phyloP scores from a whole-genome alignment of 495 filamentous ascomycete genomes.

The Hypoxylon trugodes region DNA sequence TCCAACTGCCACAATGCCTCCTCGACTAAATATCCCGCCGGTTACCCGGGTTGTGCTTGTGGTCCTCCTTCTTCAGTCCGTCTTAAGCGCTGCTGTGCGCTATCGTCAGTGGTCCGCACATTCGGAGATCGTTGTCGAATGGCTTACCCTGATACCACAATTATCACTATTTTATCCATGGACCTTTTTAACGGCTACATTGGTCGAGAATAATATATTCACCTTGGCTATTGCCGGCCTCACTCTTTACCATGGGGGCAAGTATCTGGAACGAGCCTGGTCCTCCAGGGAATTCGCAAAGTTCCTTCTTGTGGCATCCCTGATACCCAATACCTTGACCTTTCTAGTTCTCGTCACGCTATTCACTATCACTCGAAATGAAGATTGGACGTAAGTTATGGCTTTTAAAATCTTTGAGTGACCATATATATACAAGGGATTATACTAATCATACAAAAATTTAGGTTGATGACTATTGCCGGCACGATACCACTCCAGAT shows the following conservation, averaged over 20 bases:
- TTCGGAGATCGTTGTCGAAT: constrained; percentile 74
- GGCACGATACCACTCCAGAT: constrained; percentile 90
- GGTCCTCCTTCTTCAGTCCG: constrained; percentile 75
- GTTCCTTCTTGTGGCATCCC: constrained; percentile 78
- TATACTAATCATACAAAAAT: constrained; percentile 29
- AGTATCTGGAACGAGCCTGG: constrained; percentile 97
- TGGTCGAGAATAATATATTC: constrained; percentile 94
- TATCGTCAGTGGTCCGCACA: constrained; percentile 68
- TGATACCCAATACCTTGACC: constrained; percentile 81
- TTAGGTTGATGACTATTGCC: constrained; percentile 77
- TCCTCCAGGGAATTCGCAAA: constrained; percentile 90
- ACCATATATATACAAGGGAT: not conserved
- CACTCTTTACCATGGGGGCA: constrained; percentile 91
- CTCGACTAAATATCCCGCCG: constrained; percentile 91
- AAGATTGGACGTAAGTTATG: constrained; percentile 70
- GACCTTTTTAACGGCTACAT: constrained; percentile 85
- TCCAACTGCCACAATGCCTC: constrained; percentile 65
- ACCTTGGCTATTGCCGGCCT: constrained; percentile 80
- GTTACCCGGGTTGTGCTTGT: constrained; percentile 84
- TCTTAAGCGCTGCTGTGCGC: constrained; percentile 81
- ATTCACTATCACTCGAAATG: constrained; percentile 73
- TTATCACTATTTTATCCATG: constrained; percentile 87
- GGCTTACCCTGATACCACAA: constrained; percentile 85
- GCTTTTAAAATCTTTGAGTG: not conserved
- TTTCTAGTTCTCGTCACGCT: constrained; percentile 77